These are phyloP conservation scores for Populus nigra DNA, from an alignment of 345 rosid species.

Conservation along the genomic window DNA sequence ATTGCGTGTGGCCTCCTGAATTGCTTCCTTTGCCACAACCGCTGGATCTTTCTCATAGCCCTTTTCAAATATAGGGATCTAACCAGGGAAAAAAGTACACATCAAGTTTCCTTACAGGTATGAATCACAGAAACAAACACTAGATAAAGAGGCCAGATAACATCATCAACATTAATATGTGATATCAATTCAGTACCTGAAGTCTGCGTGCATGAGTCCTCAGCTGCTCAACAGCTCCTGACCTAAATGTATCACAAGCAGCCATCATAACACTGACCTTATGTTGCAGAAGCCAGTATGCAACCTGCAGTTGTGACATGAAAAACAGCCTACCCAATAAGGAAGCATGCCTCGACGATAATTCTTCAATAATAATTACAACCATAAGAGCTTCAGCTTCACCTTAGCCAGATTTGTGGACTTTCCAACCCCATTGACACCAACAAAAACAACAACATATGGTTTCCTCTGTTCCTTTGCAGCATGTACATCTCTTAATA, in stretches of 20 bases:
- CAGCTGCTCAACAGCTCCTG: constrained; percentile 99
- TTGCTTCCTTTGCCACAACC: constrained; percentile 94
- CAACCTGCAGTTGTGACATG: constrained; percentile 51
- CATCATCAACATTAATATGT: neutral
- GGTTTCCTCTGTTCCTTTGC: constrained; percentile 89
- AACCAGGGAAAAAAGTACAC: constrained; percentile 6
- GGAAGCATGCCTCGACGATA: constrained; percentile 3
- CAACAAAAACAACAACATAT: constrained; percentile 95
- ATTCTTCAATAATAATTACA: neutral
- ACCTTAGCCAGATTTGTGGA: constrained; percentile 96
- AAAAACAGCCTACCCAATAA: constrained; percentile 5
- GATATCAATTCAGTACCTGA: constrained; percentile 49
- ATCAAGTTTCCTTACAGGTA: neutral
- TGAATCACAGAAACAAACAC: neutral
- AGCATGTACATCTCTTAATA: constrained; percentile 87
- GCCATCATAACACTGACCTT: constrained; percentile 95
- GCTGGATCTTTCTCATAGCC: constrained; percentile 99
- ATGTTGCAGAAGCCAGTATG: constrained; percentile 97
- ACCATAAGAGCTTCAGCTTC: neutral
- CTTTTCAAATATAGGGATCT: constrained; percentile 97
- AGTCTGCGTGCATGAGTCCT: constrained; percentile 96
- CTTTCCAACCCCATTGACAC: constrained; percentile 98
- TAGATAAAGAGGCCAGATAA: constrained; percentile 1
- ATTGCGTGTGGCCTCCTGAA: constrained; percentile 78
- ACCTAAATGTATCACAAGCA: constrained; percentile 97